Evolutionary conservation across 2,329 filamentous ascomycete species (phyloP), one percentile per base, ranked within the genome.

Genomic region (Thyridium curvatum): DNA sequence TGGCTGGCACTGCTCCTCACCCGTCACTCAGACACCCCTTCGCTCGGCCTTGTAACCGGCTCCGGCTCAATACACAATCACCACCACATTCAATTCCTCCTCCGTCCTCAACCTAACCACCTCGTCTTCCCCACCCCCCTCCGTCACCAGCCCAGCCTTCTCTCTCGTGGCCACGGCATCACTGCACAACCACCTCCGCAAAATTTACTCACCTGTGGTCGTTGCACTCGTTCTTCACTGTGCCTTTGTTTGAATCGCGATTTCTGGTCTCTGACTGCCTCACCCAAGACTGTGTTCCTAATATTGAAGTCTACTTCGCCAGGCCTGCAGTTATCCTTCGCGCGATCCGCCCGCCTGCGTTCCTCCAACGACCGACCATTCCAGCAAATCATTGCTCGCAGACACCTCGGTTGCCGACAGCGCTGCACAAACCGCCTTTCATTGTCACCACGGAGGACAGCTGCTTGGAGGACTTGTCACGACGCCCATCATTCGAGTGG

Each of bases 91-190:
- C 32, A 21, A 34, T 21, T 34, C 32, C 10, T 14, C 10, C 14
- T 16, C 17, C 14, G n/a, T 13, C 17, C 32, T 21, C 32, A 34
- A 34, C 32, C 18, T 21, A 17, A 34, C 17, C 32, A 34, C 17
- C 32, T 34, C 17, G 32, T 36, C 14, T 18, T 39, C 35, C 38
- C 41, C 45, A 37, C 34, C 40, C 42, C 41, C 42, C 37, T 42
- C 44, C 38, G 37, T 47, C 39, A 40, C 41, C 41, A 43, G 13
- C 37, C 29, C 30, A 34, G 30, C 35, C 16, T 16, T 31, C 35
- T 17, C 35, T 12, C n/a, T n/a, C n/a, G n/a, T n/a, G n/a, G n/a
- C n/a, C n/a, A n/a, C n/a, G n/a, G n/a, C n/a, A n/a, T n/a, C n/a
- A n/a, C n/a, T n/a, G n/a, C n/a, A n/a, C n/a, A n/a, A n/a, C n/a